Conservation (phyloP, 2,329 filamentous ascomycete species). For the Curvularia sp. region DNA sequence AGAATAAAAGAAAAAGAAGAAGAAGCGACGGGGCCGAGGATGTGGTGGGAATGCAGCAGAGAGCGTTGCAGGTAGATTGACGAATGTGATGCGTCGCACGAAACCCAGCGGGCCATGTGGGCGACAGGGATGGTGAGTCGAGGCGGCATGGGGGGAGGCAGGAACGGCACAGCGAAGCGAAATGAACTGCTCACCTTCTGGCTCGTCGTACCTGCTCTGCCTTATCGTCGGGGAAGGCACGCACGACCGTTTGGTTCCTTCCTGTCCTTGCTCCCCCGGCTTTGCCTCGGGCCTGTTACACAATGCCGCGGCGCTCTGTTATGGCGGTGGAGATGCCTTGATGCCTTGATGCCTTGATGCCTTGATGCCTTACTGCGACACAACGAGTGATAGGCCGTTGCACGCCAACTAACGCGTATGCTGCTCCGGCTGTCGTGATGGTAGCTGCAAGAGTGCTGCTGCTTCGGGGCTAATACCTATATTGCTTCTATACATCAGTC, state of each 20-base stretch:
- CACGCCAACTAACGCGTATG: neutral
- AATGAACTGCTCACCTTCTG: conserved; percentile 45
- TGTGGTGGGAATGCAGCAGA: conserved; percentile 34
- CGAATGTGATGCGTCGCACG: conserved; percentile 33
- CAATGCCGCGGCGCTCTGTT: conserved; percentile 7
- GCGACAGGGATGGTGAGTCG: conserved; percentile 37
- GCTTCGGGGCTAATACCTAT: conserved; percentile 30
- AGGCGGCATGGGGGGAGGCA: conserved; percentile 1
- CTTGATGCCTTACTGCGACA: neutral
- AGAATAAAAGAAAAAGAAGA: no score
- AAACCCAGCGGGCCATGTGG: conserved; percentile 43
- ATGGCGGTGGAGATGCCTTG: conserved; percentile 16
- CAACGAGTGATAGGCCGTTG: neutral
- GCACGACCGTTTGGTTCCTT: conserved; percentile 2
- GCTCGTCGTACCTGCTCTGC: conserved; percentile 28
- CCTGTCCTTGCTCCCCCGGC: neutral
- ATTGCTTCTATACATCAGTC: conserved; percentile 43
- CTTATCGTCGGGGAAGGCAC: conserved; percentile 12
- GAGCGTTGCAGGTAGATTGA: conserved; percentile 44
- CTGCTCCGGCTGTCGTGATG: neutral
- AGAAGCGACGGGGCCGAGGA: conserved; percentile 11
- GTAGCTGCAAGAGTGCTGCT: conserved; percentile 18
- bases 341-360: neutral
- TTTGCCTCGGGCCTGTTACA: conserved; percentile 6
- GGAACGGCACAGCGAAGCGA: conserved; percentile 38